Base-by-base conservation (phyloP, 257 asterid genomes). In the Avicennia marina region DNA sequence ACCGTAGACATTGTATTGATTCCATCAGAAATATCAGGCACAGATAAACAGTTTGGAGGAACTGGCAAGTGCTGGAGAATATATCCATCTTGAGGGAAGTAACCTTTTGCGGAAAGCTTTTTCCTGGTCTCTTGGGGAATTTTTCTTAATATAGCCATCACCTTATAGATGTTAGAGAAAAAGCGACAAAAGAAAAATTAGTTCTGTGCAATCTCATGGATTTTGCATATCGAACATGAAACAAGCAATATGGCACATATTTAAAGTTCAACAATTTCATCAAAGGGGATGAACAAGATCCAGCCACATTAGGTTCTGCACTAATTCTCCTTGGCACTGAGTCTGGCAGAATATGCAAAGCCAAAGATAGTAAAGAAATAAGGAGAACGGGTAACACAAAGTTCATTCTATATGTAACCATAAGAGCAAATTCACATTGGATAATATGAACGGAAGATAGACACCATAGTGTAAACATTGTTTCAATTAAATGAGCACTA, bases 11-110 rank as follows among this genome's bases (percentile, higher is more conserved):
- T 88, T 29, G 88, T 79, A 52, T 76, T 81, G 49, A 75, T 77
- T 68, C 98, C 98, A 80, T 91, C 98, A n/a, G 98, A 85, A 42
- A 91, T 19, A 57, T 91, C 98, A 60, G 98, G 98, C 43, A 88
- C 88, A 9, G 96, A 91, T 75, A 91, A 82, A 72, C 95, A 91
- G 75, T 91, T 91, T 15, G 98, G 98, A 69, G 98, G 98, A 53
- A 91, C 97, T 4, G 98, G 95, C 47, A 91, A 77, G 69, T 72
- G 70, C 70, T 81, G 86, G 74, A 91, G 68, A 53, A 86, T 68
- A 49, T 80, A 91, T 68, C 98, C 98, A 27, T 88, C 98, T 68
- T 91, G 98, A 22, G 90, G 95, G 29, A 72, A 80, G 77, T 70
- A 86, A 34, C 89, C 85, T 75, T 79, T 85, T 5, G 83, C 83